These are phyloP conservation scores for Hanseniaspora occidentalis DNA, from an alignment of 805 yeast genomes.

Conservation along the genomic window DNA sequence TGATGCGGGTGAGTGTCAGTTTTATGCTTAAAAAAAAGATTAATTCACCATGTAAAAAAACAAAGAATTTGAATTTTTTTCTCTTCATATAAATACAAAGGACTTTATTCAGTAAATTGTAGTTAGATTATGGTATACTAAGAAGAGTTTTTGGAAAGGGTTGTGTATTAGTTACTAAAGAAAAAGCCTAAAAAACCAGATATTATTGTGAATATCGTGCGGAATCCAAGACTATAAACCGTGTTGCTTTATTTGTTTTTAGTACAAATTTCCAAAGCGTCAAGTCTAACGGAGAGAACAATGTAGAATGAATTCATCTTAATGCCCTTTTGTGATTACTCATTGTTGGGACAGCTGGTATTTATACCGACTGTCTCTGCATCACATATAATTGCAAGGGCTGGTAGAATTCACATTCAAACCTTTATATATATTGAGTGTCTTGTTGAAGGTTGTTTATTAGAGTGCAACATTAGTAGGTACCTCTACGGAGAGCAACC, in stretches of 20 bases:
- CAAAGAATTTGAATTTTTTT: too few relatives aligned
- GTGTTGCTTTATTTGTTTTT: constrained; percentile 47
- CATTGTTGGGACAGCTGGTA: constrained; percentile 1
- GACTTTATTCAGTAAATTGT: too few relatives aligned
- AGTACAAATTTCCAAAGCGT: constrained; percentile 40
- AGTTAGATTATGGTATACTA: too few relatives aligned
- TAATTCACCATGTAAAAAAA: too few relatives aligned
- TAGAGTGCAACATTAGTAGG: too few relatives aligned
- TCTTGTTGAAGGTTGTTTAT: too few relatives aligned
- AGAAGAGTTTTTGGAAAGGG: too few relatives aligned
- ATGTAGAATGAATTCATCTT: constrained; percentile 41
- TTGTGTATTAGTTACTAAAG: constrained; percentile 6
- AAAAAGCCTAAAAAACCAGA: constrained; percentile 8
- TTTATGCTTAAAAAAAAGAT: too few relatives aligned
- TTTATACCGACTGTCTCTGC: background rate
- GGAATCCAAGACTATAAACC: constrained; percentile 65
- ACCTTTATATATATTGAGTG: background rate
- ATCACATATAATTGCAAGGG: constrained; percentile 32
- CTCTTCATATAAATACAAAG: too few relatives aligned
- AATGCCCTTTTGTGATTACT: constrained; percentile 42
- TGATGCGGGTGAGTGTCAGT: too few relatives aligned
- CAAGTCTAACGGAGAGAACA: constrained; percentile 60
- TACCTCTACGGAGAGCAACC: too few relatives aligned
- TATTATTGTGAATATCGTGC: constrained; percentile 35
- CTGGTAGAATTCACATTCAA: constrained; percentile 41